Percentiles rank a stretch among this genome's conserved stretches.
Evolutionary conservation across 169 alveolate genomes (phyloP).

Genomic region (Plasmodium cynomolgi): DNA sequence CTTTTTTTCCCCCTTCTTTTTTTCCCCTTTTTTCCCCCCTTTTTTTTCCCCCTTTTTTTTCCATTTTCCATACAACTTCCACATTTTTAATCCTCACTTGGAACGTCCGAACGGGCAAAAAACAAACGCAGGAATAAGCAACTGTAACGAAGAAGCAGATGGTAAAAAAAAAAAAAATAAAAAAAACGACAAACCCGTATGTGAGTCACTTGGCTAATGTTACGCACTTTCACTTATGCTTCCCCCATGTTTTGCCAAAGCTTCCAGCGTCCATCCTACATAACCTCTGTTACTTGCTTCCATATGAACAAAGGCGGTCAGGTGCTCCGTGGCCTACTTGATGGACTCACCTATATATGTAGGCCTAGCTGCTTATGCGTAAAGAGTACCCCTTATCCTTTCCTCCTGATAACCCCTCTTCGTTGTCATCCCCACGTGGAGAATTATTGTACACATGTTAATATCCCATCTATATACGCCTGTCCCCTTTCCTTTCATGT

Average conservation of each 20-base stretch:
- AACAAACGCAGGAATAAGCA: neutral
- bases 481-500: neutral
- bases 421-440: neutral
- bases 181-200: neutral
- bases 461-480: neutral
- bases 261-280: neutral
- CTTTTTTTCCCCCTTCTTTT: neutral
- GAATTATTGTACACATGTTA: neutral
- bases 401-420: neutral
- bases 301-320: neutral
- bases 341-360: neutral
- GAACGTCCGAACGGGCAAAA: neutral
- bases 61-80: neutral
- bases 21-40: neutral
- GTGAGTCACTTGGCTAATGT: neutral
- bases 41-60: neutral
- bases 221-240: neutral
- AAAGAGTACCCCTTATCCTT: neutral
- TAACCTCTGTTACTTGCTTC: neutral
- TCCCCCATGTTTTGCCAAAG: neutral
- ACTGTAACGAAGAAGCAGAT: neutral
- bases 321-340: neutral
- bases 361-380: neutral
- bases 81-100: neutral
- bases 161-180: neutral